phyloP scores from a whole-genome alignment of 306 rosid species.

The Lathyrus oleraceus region DNA sequence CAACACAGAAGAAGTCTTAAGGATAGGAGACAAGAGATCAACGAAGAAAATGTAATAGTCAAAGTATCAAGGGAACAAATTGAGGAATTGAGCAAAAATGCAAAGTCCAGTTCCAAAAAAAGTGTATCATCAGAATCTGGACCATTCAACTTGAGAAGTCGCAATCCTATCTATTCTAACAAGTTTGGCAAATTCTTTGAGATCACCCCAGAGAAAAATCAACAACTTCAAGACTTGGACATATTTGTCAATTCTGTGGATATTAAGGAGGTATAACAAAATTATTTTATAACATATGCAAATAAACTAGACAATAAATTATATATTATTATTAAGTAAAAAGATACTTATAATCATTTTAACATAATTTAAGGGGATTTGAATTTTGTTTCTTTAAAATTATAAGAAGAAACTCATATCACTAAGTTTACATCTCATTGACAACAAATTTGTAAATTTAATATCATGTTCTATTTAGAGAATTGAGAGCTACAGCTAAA shows the following conservation, averaged over 20 bases:
- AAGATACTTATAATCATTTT: too few relatives aligned
- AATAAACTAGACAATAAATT: too few relatives aligned
- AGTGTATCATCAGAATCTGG: not conserved
- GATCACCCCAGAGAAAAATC: constrained; percentile 13
- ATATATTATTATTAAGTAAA: too few relatives aligned
- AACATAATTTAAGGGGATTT: too few relatives aligned
- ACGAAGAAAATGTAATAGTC: constrained; percentile 29
- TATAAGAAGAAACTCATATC: too few relatives aligned
- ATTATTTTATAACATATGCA: not conserved
- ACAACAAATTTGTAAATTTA: too few relatives aligned
- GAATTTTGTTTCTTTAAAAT: too few relatives aligned
- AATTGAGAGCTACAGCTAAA: not conserved
- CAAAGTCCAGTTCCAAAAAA: not conserved
- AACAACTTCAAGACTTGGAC: constrained; percentile 21
- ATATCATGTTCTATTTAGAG: too few relatives aligned
- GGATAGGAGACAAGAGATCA: not conserved
- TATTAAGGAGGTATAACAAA: constrained; percentile 29
- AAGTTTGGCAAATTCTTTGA: constrained; percentile 31
- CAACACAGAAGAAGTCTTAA: not conserved
- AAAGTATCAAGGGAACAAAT: constrained; percentile 25
- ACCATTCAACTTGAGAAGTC: constrained; percentile 38
- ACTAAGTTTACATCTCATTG: too few relatives aligned
- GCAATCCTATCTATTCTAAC: constrained; percentile 24
- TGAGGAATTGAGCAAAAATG: constrained; percentile 17
- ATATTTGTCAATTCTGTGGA: not conserved